Evolutionary conservation across 2,329 filamentous ascomycete genomes (phyloP).

Genomic region (Thelonectria discophora): DNA sequence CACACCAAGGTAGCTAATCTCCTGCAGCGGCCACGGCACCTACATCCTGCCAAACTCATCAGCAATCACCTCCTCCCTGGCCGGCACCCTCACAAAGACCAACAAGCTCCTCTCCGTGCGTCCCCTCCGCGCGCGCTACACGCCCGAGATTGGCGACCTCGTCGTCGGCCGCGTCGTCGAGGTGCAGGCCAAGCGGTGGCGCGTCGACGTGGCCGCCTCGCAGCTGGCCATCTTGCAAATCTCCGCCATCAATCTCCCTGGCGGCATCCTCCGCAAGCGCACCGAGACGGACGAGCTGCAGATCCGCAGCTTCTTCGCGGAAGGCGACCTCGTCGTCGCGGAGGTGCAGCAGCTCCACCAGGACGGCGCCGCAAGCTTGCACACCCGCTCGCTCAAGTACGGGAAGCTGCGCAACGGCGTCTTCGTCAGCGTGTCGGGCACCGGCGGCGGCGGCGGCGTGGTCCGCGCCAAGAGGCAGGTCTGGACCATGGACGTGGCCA

Average conservation of each 20-base stretch:
- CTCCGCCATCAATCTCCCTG: conserved; percentile 91
- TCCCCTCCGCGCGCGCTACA: conserved; percentile 90
- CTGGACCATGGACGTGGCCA: conserved; percentile 75
- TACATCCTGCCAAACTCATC: conserved; percentile 71
- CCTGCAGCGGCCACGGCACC: conserved; percentile 85
- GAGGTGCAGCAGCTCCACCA: conserved; percentile 91
- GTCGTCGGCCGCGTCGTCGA: conserved; percentile 93
- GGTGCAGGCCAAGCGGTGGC: conserved; percentile 94
- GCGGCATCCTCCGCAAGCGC: conserved; percentile 87
- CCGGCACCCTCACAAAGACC: conserved; percentile 88
- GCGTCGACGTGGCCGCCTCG: conserved; percentile 89
- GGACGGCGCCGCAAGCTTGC: conserved; percentile 86
- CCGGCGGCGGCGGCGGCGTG: conserved; percentile 86
- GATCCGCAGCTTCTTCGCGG: conserved; percentile 95
- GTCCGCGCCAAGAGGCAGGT: conserved; percentile 86
- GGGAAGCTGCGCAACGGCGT: conserved; percentile 94
- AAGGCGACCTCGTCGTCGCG: conserved; percentile 92
- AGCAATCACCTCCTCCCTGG: conserved; percentile 87
- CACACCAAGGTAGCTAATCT: conserved; percentile 24
- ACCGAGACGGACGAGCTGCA: conserved; percentile 97
- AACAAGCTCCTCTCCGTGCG: conserved; percentile 96
- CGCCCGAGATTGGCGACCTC: conserved; percentile 93
- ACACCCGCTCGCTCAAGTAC: conserved; percentile 91
- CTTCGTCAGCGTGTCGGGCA: conserved; percentile 83
- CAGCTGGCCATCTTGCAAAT: conserved; percentile 87